phyloP scores from a whole-genome alignment of 441 rosid genomes.

The Daphne laureola region DNA sequence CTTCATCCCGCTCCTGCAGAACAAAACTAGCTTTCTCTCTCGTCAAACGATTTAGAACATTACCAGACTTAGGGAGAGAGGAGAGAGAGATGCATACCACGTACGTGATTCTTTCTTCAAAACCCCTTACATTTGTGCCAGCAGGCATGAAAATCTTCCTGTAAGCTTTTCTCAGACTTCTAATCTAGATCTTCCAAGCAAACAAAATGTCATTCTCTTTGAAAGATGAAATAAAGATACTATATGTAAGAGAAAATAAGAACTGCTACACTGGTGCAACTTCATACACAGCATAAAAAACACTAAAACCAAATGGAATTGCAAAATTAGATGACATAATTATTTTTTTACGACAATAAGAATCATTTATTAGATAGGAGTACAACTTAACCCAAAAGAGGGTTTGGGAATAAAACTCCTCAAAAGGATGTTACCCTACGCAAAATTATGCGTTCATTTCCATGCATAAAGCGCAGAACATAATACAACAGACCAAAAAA shows the following conservation, averaged over 20 bases:
- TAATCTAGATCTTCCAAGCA: constrained; percentile 46
- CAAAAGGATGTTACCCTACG: no score
- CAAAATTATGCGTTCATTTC: neutral
- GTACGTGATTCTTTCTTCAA: constrained; percentile 66
- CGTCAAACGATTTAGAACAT: neutral
- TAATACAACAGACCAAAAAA: neutral
- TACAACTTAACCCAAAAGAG: no score
- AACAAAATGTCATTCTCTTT: constrained; percentile 1
- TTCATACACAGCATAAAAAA: neutral
- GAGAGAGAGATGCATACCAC: constrained; percentile 37
- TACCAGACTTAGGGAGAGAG: neutral
- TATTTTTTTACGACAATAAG: no score
- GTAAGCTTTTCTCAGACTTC: constrained; percentile 68
- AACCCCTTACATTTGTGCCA: constrained; percentile 29
- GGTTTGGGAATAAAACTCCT: no score
- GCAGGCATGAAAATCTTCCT: constrained; percentile 77
- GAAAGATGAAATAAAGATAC: constrained; percentile 8
- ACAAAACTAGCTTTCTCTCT: constrained; percentile 10
- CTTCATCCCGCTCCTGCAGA: constrained; percentile 51
- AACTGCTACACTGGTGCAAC: neutral
- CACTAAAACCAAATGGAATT: neutral
- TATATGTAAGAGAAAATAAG: neutral
- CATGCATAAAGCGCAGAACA: neutral
- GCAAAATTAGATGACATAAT: neutral
- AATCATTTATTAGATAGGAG: no score